Evolutionary conservation across 495 filamentous ascomycete genomes (phyloP), one percentile per base, ranked within the genome.

Genomic region (Aspergillus hancockii): DNA sequence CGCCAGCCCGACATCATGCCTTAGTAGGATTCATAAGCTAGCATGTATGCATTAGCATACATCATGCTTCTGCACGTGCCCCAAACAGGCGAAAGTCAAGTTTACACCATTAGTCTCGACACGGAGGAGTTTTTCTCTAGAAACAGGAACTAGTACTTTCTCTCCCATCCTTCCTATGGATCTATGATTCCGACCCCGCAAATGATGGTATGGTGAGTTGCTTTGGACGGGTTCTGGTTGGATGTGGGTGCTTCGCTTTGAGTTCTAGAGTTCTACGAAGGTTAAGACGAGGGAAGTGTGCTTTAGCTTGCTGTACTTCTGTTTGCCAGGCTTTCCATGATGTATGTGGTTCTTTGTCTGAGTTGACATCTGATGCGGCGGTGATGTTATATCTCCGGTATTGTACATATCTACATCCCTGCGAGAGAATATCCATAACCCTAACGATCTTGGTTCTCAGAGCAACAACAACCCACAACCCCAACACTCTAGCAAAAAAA

Each of bases 11-110:
- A 36, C 8, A 36, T 36, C 34, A 10, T 36, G 12, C 34, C 34
- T 36, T 36, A 36, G 34, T 36, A n/a, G 34, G 12, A 36, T 36
- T 14, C 38, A 41, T 41, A 16, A 41, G 5, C 14, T 19, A 49
- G 21, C 19, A 32, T 32, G 49, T 28, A 30, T 36, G 49, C 49
- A 52, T 52, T 52, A 52, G 49, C 49, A 34, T 22, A 34, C 30
- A 52, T 52, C 49, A n/a, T 52, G 10, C 34, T 12, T 34, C 30
- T 52, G 49, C 49, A 52, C 12, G 49, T 52, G 16, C 4, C 49
- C 49, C 16, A 21, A 52, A 32, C 49, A 23, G 49, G 49, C 49
- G 49, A 34, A 18, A 16, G 38, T 41, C 38, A 41, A 41, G 38
- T 14, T 41, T 16, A 41, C 38, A 41, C 38, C 13, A 41, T 41